Conservation (phyloP, 768 basidiomycete genomes). For the Agrocybe praecox region DNA sequence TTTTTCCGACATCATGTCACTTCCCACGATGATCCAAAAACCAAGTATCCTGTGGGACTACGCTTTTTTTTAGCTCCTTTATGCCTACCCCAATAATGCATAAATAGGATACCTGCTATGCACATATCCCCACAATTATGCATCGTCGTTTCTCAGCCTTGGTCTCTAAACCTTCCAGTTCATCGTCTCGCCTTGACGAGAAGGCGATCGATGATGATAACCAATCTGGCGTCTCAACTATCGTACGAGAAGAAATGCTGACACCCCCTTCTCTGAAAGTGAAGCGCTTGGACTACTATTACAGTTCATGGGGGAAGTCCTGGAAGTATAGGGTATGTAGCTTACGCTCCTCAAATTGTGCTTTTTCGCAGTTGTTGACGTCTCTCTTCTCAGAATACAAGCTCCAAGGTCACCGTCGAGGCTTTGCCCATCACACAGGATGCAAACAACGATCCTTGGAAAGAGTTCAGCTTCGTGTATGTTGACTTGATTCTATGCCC, state of each 20-base stretch:
- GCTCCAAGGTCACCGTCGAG: conserved; percentile 54
- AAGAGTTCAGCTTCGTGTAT: conserved; percentile 41
- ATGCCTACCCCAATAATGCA: too few relatives aligned
- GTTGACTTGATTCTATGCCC: not conserved
- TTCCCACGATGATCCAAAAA: too few relatives aligned
- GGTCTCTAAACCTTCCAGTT: conserved; percentile 17
- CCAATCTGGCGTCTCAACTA: conserved; percentile 35
- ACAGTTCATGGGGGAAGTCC: conserved; percentile 54
- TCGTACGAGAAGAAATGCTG: conserved; percentile 36
- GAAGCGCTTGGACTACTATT: conserved; percentile 63
- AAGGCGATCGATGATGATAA: conserved; percentile 30
- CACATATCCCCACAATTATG: conserved; percentile 8
- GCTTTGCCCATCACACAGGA: conserved; percentile 38
- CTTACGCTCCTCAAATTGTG: not conserved
- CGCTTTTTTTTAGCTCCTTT: not conserved
- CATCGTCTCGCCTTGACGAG: conserved; percentile 12
- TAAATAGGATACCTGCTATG: too few relatives aligned
- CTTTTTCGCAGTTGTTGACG: not conserved
- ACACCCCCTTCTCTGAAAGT: conserved; percentile 53
- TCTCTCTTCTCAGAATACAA: conserved; percentile 45
- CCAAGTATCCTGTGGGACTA: conserved; percentile 2
- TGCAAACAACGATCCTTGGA: conserved; percentile 55
- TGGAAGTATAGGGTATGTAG: conserved; percentile 56
- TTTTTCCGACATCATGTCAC: too few relatives aligned
- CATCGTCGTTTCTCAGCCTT: conserved; percentile 29